phyloP scores from a whole-genome alignment of 2,329 filamentous ascomycete genomes.

The Colletotrichum eleusines region DNA sequence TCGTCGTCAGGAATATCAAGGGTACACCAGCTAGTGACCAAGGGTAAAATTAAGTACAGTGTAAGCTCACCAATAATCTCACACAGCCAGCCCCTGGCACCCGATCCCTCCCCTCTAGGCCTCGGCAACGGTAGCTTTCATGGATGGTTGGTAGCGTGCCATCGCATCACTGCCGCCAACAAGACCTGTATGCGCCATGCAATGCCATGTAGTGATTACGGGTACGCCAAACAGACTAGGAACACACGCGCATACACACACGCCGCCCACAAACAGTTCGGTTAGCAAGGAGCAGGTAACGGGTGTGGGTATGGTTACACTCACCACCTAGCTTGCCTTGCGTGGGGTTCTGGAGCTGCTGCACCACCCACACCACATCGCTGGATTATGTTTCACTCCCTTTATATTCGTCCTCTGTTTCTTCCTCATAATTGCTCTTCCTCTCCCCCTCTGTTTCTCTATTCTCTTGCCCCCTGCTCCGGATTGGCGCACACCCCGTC shows the following conservation, averaged over 20 bases:
- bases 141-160: background rate
- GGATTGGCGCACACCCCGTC: background rate
- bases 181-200: slow-evolving; percentile 16
- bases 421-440: background rate
- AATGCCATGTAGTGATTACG: slow-evolving; percentile 16
- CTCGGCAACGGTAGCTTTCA: background rate
- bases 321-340: background rate
- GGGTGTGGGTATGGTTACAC: background rate
- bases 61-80: background rate
- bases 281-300: background rate
- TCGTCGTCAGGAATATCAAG: background rate
- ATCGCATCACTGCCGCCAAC: background rate
- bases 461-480: slow-evolving; percentile 1
- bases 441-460: too few species aligned
- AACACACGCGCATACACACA: slow-evolving; percentile 1
- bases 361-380: slow-evolving; percentile 2
- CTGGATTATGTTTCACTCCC: slow-evolving; percentile 2
- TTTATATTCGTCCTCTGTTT: background rate
- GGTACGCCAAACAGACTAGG: background rate
- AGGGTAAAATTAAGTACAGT: background rate
- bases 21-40: background rate
- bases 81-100: background rate
- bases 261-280: background rate
- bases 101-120: background rate
- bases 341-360: slow-evolving; percentile 12